These are phyloP conservation scores for Rhodotorula diobovata DNA, from an alignment of 768 basidiomycete genomes.

Conservation along the genomic window DNA sequence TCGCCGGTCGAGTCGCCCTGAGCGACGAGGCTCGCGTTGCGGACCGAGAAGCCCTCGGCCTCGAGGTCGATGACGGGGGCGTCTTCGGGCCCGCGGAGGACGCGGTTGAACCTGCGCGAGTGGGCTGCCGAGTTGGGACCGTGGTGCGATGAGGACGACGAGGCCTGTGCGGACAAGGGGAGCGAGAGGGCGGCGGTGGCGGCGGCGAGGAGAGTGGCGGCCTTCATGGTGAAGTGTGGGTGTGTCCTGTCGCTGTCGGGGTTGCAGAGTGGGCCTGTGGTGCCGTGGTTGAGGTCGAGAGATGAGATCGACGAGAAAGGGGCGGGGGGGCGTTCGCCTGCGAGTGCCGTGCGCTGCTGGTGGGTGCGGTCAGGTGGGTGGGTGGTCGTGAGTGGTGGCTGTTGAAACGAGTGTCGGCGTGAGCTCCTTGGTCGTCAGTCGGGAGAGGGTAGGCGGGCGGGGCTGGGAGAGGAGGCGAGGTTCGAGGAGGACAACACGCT, in stretches of 20 bases:
- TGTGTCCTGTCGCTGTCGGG: not conserved
- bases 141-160: conserved; percentile 4
- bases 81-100: not conserved
- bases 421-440: too few relatives aligned
- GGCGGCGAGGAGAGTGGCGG: not conserved
- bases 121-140: not conserved
- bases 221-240: not conserved
- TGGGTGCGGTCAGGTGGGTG: too few relatives aligned
- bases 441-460: too few relatives aligned
- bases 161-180: not conserved
- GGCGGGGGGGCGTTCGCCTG: too few relatives aligned
- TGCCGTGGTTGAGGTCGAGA: not conserved
- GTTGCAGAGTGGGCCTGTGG: not conserved
- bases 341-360: too few relatives aligned
- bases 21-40: not conserved
- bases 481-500: too few relatives aligned
- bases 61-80: conserved; percentile 14
- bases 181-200: conserved; percentile 4
- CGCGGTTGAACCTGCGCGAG: conserved; percentile 1
- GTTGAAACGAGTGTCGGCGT: too few relatives aligned
- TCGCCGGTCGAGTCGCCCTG: not conserved
- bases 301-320: too few relatives aligned
- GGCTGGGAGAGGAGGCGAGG: too few relatives aligned
- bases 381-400: too few relatives aligned
- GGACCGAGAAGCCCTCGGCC: not conserved